Base-by-base conservation (phyloP, 768 basidiomycete species). In the Clathrus columnatus region DNA sequence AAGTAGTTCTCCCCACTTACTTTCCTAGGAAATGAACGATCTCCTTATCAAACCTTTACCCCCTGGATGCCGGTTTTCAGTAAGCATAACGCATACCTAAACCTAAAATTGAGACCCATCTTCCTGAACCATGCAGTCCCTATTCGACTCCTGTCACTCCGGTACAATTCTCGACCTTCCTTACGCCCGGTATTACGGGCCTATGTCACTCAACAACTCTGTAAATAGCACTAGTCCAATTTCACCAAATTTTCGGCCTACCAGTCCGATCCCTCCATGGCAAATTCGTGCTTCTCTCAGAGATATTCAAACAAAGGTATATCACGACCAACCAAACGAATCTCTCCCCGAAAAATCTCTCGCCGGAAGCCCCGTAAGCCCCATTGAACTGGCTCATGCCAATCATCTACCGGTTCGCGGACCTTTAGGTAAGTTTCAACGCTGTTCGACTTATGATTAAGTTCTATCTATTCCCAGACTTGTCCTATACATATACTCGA, bases 91-190 rank as follows among this genome's bases (percentile, higher is more conserved):
- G 11, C 20, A 16, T 28, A 5, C 21, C 23, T 21, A 36, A 32
- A 30, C n/a, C n/a, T n/a, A 29, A 36, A 52, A 43, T 47, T 27
- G 2, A 29, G 23, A 20, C 17, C 21, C 23, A 24, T 44, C 10
- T 11, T n/a, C n/a, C 5, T 23, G 6, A 21, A 29, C 24, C n/a
- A 27, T 48, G 5, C 23, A 57, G 56, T 48, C 56, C 20, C 27
- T 57, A 42, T 53, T 57, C 30, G 56, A 57, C 18, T 52, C 49
- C 18, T 57, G 56, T 27, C 56, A 57, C 24, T 57, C 56, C 11
- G 56, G 56, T 50, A 57, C 56, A 17, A 45, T 57, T 14, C 26
- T 57, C 20, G 56, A 57, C 27, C 56, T 57, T 30, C 56, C 56
- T 14, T 57, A n/a, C 28, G 5, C 45, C 1, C 45, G 54, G 23